phyloP scores from a whole-genome alignment of 2,329 filamentous ascomycete species.

The Fusarium chaquense region DNA sequence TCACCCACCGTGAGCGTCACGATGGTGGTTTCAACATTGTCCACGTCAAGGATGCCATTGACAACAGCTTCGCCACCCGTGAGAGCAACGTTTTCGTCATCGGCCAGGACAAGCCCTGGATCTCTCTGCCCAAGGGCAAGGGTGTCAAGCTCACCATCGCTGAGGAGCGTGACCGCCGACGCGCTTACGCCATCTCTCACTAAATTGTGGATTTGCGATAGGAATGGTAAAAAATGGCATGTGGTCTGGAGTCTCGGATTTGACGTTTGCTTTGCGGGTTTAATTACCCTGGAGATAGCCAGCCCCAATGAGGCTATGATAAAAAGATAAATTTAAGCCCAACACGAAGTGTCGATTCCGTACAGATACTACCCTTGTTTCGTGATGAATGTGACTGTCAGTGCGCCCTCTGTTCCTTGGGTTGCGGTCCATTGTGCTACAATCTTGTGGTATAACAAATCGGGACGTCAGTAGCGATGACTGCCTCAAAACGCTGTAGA shows the following conservation, averaged over 20 bases:
- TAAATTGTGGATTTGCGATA: conserved; percentile 55
- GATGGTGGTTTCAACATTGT: conserved; percentile 99
- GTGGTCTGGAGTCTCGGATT: conserved; percentile 57
- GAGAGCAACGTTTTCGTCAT: conserved; percentile 99
- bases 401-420: background rate
- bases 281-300: conserved; percentile 53
- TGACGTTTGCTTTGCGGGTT: conserved; percentile 53
- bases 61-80: conserved; percentile 99
- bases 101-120: conserved; percentile 98
- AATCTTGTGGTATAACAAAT: background rate
- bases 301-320: conserved; percentile 52
- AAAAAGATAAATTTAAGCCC: conserved; percentile 54
- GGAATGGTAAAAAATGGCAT: conserved; percentile 52
- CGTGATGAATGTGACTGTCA: conserved; percentile 5
- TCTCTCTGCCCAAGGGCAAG: conserved; percentile 99
- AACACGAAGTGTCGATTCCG: conserved; percentile 47
- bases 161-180: conserved; percentile 98
- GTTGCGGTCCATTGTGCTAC: background rate
- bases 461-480: background rate
- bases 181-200: conserved; percentile 70
- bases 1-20: conserved; percentile 99
- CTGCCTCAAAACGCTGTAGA: background rate
- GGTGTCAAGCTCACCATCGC: conserved; percentile 99
- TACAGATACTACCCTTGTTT: conserved; percentile 1
- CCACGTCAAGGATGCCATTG: conserved; percentile 99